Conservation (phyloP, 805 yeast species). For the Lipomyces spencermartinsiae region DNA sequence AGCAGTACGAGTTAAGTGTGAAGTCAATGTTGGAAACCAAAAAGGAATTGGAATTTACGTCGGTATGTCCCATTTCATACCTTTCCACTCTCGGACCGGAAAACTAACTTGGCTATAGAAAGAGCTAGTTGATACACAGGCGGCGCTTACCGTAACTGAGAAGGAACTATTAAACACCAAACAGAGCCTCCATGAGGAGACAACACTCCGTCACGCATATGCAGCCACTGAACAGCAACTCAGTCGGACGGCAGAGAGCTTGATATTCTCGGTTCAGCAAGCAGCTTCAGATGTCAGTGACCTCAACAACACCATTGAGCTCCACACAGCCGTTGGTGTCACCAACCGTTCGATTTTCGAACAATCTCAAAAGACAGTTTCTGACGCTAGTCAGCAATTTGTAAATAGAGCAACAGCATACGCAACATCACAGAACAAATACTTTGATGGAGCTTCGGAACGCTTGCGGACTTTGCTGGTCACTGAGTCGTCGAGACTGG, state of each 20-base stretch:
- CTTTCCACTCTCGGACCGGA: background rate
- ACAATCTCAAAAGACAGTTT: slow-evolving; percentile 48
- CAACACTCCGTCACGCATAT: slow-evolving; percentile 40
- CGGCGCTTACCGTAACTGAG: slow-evolving; percentile 29
- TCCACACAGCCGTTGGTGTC: slow-evolving; percentile 26
- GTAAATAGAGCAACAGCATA: slow-evolving; percentile 56
- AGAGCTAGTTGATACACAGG: slow-evolving; percentile 35
- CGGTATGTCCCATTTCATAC: slow-evolving; percentile 13
- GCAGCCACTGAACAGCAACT: slow-evolving; percentile 44
- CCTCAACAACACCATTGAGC: slow-evolving; percentile 37
- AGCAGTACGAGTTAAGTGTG: slow-evolving; percentile 50
- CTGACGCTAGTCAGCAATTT: slow-evolving; percentile 57
- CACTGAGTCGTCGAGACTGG: slow-evolving; percentile 31
- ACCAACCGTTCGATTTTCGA: slow-evolving; percentile 23
- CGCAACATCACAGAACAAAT: slow-evolving; percentile 50
- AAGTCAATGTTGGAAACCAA: slow-evolving; percentile 41
- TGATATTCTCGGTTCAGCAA: slow-evolving; percentile 38
- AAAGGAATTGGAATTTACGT: slow-evolving; percentile 34
- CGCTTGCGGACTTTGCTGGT: slow-evolving; percentile 25
- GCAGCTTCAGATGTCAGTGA: slow-evolving; percentile 37
- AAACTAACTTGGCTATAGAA: slow-evolving; percentile 9
- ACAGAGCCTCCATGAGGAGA: slow-evolving; percentile 39
- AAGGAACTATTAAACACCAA: slow-evolving; percentile 30
- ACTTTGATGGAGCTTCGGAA: slow-evolving; percentile 19
- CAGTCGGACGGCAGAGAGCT: slow-evolving; percentile 40